phyloP scores from a whole-genome alignment of 2,329 filamentous ascomycete species.

The Arthrobotrys musiformis region DNA sequence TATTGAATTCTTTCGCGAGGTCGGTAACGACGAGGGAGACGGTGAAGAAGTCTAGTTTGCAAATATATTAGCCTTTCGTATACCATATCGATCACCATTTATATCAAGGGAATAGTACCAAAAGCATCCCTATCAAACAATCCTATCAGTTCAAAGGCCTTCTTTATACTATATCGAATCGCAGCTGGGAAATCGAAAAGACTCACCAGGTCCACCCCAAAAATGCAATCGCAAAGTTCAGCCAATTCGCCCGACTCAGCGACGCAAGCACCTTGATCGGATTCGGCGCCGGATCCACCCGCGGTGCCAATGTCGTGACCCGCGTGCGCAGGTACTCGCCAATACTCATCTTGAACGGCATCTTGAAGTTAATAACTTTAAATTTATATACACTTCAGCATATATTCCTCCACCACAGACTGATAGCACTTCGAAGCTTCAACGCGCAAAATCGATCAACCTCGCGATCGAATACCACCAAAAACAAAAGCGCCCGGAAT shows the following conservation, averaged over 20 bases:
- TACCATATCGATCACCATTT: background rate
- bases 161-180: background rate
- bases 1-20: slow-evolving; percentile 68
- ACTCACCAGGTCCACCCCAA: slow-evolving; percentile 67
- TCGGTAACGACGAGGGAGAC: slow-evolving; percentile 71
- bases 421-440: background rate
- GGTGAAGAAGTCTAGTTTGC: slow-evolving; percentile 70
- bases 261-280: slow-evolving; percentile 64
- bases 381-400: too few relatives aligned
- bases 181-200: background rate
- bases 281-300: slow-evolving; percentile 69
- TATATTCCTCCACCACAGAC: background rate
- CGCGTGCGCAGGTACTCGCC: slow-evolving; percentile 63
- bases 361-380: too few relatives aligned
- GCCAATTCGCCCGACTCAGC: slow-evolving; percentile 66
- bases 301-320: slow-evolving; percentile 69
- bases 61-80: background rate
- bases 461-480: background rate
- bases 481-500: background rate
- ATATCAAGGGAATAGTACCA: too few relatives aligned
- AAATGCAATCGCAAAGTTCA: slow-evolving; percentile 69
- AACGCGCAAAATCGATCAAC: background rate
- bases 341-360: slow-evolving; percentile 40
- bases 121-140: slow-evolving; percentile 74
- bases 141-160: background rate